Evolutionary conservation across 129 eudicot genomes (phyloP), one percentile per base, ranked within the genome.

Genomic region (Centella asiatica): DNA sequence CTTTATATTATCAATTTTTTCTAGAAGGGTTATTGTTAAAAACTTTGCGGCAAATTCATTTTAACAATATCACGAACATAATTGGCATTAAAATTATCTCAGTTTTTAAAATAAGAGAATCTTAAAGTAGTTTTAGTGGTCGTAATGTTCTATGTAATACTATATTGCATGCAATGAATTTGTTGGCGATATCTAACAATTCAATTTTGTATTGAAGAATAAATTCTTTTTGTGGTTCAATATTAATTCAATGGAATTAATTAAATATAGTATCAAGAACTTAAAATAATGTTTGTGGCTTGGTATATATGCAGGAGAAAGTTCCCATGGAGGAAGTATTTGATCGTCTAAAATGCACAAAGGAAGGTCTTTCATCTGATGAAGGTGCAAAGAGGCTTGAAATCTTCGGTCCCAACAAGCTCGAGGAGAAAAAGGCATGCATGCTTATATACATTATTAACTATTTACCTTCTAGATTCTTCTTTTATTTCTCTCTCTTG

Each of bases 261-360:
- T 24, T 2, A 18, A 50, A 24, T 23, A 24, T n/a, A n/a, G n/a
- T 3, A 32, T 32, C 3, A 2, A 32, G 3, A 32, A 2, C 4
- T 32, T 32, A 32, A 2, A 32, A 6, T 32, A 49, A 20, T 22
- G 28, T 25, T 1, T 47, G n/a, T 25, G 17, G 36, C 3, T 6
- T 6, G 28, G 19, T 15, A 26, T 12, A 14, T 26, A 24, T 62
- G 71, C 60, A 78, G 84, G 95, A 82, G 69, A 77, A 83, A 44
- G 65, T 86, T 50, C 95, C 95, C 24, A 68, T 87, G 40, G 83
- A 85, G 63, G 96, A 82, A 40, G 94, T 88, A 37, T 88, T 88
- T 77, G 66, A 69, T 46, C 77, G 58, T 65, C 78, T 88, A 24
- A 85, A 82, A 59, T 88, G 90, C 73, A 42, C 83, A 7, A 72